These are phyloP conservation scores for Xylaria curta DNA, from an alignment of 495 filamentous ascomycete species.

Conservation along the genomic window DNA sequence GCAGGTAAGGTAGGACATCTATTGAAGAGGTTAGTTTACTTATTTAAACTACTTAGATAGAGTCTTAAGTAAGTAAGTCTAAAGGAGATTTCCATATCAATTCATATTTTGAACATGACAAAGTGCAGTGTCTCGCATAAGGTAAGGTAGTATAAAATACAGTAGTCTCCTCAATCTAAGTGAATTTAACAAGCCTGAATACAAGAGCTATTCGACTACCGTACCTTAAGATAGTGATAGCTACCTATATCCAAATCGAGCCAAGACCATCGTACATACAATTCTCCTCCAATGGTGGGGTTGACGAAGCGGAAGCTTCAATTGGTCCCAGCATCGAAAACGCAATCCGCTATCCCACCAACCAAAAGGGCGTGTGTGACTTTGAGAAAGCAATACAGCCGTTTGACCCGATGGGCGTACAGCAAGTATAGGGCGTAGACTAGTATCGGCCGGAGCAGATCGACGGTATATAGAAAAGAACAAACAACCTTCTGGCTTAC, in stretches of 20 bases:
- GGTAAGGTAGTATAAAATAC: no score
- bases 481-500: not conserved
- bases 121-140: not conserved
- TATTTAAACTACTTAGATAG: not conserved
- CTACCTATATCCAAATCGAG: constrained; percentile 1
- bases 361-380: constrained; percentile 10
- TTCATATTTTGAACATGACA: not conserved
- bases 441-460: not conserved
- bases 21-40: not conserved
- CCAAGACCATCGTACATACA: constrained; percentile 4
- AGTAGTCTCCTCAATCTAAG: no score
- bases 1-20: not conserved
- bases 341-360: constrained; percentile 6
- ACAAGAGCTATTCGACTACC: no score
- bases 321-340: not conserved
- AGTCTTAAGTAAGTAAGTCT: not conserved
- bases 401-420: not conserved
- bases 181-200: no score
- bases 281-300: constrained; percentile 15
- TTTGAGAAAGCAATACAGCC: not conserved
- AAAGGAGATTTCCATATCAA: not conserved
- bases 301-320: not conserved
- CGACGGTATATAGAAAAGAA: not conserved
- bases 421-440: not conserved
- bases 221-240: not conserved